Evolutionary conservation across 345 rosid species (phyloP).

Genomic region (Lenwebbia sp.): DNA sequence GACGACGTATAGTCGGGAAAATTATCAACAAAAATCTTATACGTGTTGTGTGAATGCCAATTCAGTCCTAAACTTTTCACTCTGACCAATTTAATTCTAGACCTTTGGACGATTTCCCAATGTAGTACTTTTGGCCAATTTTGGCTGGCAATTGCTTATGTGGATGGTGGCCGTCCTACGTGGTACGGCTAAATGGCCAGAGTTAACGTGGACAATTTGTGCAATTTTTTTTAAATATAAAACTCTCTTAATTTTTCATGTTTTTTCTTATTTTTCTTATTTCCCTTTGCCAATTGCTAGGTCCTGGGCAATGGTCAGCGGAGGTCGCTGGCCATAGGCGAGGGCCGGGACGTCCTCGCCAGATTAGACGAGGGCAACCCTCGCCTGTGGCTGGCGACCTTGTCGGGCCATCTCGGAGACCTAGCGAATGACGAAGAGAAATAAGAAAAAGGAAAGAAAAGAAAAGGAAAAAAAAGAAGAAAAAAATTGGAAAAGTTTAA

Average conservation of each 20-base stretch:
- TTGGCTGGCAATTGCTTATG: neutral
- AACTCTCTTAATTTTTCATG: neutral
- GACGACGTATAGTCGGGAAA: neutral
- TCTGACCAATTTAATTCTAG: neutral
- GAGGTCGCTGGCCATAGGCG: no score
- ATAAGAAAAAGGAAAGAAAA: neutral
- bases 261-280: neutral
- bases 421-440: rapidly evolving
- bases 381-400: neutral
- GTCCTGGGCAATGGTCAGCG: no score
- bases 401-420: rapidly evolving
- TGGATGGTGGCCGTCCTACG: rapidly evolving
- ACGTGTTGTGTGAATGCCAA: neutral
- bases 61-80: rapidly evolving
- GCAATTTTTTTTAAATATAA: neutral
- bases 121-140: no score
- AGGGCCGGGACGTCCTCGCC: no score
- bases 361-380: no score
- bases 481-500: neutral
- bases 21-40: no score
- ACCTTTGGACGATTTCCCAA: rapidly evolving
- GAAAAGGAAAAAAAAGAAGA: no score
- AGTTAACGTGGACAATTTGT: no score
- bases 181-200: no score
- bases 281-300: rapidly evolving